phyloP scores from a whole-genome alignment of 192 early-diverging fungal genomes.

The Umbelopsis vinacea region DNA sequence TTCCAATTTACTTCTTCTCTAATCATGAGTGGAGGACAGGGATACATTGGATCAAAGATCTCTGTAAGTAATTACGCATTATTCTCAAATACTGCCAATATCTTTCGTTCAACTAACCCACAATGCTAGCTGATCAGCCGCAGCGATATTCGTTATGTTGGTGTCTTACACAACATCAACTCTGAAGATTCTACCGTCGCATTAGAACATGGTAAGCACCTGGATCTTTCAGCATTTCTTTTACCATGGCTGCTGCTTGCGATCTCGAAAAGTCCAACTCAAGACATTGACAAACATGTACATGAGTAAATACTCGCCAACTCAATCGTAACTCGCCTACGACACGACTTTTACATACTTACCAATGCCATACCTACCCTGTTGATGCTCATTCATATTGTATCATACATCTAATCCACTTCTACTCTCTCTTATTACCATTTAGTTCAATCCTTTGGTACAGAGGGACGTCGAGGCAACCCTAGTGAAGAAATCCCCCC shows the following conservation, averaged over 20 bases:
- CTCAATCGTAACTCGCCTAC: too few relatives aligned
- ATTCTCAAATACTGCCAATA: conserved; percentile 56
- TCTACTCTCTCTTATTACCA: neutral
- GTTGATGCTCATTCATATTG: neutral
- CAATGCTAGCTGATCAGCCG: conserved; percentile 72
- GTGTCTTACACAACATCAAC: conserved; percentile 87
- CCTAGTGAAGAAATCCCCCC: conserved; percentile 86
- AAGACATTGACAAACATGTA: too few relatives aligned
- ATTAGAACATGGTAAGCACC: conserved; percentile 76
- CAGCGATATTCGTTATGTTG: conserved; percentile 90
- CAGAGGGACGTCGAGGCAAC: conserved; percentile 85
- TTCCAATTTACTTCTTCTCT: neutral
- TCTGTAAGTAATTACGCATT: conserved; percentile 28
- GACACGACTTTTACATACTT: too few relatives aligned
- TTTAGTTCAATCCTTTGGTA: conserved; percentile 90
- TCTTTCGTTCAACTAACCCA: conserved; percentile 5
- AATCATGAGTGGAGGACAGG: conserved; percentile 39
- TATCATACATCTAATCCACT: neutral
- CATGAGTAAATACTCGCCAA: too few relatives aligned
- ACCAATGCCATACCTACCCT: neutral
- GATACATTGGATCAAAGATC: conserved; percentile 66
- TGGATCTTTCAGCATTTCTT: neutral
- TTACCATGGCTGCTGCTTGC: too few relatives aligned
- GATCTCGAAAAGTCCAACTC: too few relatives aligned
- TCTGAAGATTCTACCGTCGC: conserved; percentile 85